Evolutionary conservation across 768 basidiomycete species (phyloP).

Genomic region (Crepidotus variabilis): DNA sequence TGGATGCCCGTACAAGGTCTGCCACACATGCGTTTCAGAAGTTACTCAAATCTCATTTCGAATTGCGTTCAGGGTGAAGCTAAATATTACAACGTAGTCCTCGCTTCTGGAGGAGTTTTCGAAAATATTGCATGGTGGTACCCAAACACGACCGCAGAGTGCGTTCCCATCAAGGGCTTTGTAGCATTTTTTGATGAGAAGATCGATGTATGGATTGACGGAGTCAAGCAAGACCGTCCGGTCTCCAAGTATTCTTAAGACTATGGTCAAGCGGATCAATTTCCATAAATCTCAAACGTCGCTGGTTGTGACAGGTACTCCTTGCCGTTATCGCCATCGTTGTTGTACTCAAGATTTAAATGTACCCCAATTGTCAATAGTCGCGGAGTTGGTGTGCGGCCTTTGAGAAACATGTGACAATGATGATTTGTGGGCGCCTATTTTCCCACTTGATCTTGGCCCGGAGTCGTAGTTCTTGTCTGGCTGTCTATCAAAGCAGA

Average conservation of each 20-base stretch:
- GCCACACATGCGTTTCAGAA: slow-evolving; percentile 2
- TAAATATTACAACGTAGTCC: slow-evolving; percentile 49
- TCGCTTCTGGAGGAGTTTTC: slow-evolving; percentile 38
- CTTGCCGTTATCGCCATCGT: too few species aligned
- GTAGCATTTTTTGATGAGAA: slow-evolving; percentile 66
- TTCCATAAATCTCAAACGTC: background rate
- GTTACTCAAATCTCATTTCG: background rate
- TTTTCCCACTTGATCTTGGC: too few species aligned
- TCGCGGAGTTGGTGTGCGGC: too few species aligned
- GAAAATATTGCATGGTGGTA: slow-evolving; percentile 66
- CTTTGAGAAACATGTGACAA: too few species aligned
- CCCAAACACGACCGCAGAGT: slow-evolving; percentile 47
- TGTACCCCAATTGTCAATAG: too few species aligned
- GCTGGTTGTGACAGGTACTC: background rate
- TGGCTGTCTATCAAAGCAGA: too few species aligned
- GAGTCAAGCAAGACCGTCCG: slow-evolving; percentile 42
- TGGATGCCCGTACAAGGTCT: slow-evolving; percentile 64
- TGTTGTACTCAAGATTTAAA: too few species aligned
- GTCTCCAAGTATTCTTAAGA: slow-evolving; percentile 1
- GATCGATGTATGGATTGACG: slow-evolving; percentile 63
- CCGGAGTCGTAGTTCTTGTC: too few species aligned
- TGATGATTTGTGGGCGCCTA: too few species aligned
- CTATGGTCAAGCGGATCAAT: background rate
- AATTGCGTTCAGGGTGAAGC: slow-evolving; percentile 46
- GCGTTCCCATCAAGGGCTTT: slow-evolving; percentile 44